phyloP scores from a whole-genome alignment of 2,329 filamentous ascomycete species.

The Lasiodiplodia theobromae region DNA sequence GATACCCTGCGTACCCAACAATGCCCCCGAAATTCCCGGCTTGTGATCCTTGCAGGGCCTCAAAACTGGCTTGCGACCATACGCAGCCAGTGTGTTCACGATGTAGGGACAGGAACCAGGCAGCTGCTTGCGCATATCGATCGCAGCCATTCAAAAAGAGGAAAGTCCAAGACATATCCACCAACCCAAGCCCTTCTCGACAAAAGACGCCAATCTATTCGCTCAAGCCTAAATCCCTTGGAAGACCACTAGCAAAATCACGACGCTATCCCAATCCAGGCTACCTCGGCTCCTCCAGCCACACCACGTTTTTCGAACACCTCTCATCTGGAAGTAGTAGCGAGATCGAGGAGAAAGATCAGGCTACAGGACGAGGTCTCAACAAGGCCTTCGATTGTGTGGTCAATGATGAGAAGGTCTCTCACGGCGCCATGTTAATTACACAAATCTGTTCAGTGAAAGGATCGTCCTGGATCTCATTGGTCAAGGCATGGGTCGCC shows the following conservation, averaged over 20 bases:
- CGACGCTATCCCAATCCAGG: conserved; percentile 44
- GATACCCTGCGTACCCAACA: neutral
- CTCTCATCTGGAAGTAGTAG: conserved; percentile 32
- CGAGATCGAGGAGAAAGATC: conserved; percentile 6
- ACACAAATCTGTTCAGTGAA: conserved; percentile 33
- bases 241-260: neutral
- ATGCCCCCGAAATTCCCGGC: conserved; percentile 33
- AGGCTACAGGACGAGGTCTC: neutral
- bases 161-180: conserved; percentile 20
- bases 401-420: conserved; percentile 34
- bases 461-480: conserved; percentile 31
- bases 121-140: conserved; percentile 37
- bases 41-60: conserved; percentile 40
- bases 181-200: conserved; percentile 11
- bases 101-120: conserved; percentile 34
- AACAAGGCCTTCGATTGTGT: neutral
- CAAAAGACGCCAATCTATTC: neutral
- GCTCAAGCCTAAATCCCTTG: neutral
- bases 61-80: conserved; percentile 42
- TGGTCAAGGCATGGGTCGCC: conserved; percentile 37
- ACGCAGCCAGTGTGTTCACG: conserved; percentile 38
- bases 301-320: conserved; percentile 43
- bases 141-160: conserved; percentile 40
- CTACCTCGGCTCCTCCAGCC: conserved; percentile 42
- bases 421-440: conserved; percentile 34